These are phyloP conservation scores for Talaromyces nanjingensis DNA, from an alignment of 495 filamentous ascomycete genomes.

Conservation along the genomic window DNA sequence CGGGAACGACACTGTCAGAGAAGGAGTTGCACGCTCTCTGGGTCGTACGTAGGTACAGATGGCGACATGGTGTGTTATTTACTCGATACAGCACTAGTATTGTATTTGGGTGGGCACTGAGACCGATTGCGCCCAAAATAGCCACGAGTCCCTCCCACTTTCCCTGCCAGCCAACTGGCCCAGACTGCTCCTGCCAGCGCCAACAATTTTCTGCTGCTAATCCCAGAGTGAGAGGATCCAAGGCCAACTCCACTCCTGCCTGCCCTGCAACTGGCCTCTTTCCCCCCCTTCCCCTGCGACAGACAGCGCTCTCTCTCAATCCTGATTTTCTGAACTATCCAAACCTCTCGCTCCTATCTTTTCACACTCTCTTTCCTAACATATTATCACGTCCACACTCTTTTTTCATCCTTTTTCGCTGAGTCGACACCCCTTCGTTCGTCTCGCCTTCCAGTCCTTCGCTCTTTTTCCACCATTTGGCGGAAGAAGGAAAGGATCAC, in stretches of 20 bases:
- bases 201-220: background rate
- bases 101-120: no score
- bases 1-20: background rate
- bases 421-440: background rate
- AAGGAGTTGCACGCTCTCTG: background rate
- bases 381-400: background rate
- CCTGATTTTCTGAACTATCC: constrained; percentile 1
- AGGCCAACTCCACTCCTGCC: background rate
- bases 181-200: background rate
- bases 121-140: constrained; percentile 4
- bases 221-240: background rate
- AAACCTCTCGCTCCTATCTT: background rate
- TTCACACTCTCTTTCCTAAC: background rate
- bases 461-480: background rate
- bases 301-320: background rate
- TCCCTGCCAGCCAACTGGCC: background rate
- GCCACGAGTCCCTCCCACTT: background rate
- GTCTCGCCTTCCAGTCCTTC: background rate
- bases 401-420: background rate
- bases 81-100: background rate
- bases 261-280: background rate
- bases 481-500: background rate
- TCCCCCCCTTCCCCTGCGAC: background rate
- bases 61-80: background rate
- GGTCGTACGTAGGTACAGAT: background rate